A percentile compares a stretch with the other conserved stretches of the same genome.
These are phyloP conservation scores for Ogataea neopini DNA, from an alignment of 805 yeast genomes.

Conservation along the genomic window DNA sequence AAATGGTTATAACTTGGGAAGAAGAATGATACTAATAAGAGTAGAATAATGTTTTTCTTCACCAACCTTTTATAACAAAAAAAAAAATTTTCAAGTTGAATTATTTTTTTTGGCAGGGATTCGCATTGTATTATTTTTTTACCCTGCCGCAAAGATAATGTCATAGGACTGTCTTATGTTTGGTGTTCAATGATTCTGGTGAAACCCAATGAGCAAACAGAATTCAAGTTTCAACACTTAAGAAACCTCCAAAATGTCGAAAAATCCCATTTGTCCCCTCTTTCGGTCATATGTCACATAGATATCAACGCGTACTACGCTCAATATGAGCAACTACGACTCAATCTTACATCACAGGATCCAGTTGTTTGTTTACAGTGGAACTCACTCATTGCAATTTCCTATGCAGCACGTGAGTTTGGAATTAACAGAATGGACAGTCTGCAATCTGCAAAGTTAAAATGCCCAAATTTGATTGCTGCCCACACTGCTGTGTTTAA, in stretches of 20 bases:
- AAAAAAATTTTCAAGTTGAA: neutral
- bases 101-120: constrained; percentile 3
- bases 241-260: constrained; percentile 45
- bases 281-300: constrained; percentile 79
- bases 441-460: constrained; percentile 61
- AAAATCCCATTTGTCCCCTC: constrained; percentile 60
- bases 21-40: neutral
- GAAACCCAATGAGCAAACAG: constrained; percentile 33
- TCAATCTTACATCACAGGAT: constrained; percentile 61
- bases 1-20: neutral
- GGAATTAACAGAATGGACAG: constrained; percentile 82
- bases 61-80: neutral
- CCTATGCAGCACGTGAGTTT: constrained; percentile 82
- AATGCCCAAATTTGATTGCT: constrained; percentile 74
- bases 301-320: constrained; percentile 97
- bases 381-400: constrained; percentile 85
- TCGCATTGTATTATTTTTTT: neutral
- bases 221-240: constrained; percentile 51
- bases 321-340: constrained; percentile 82
- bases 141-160: constrained; percentile 4
- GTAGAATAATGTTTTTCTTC: neutral
- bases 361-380: constrained; percentile 97
- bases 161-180: neutral
- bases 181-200: neutral
- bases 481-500: constrained; percentile 95